Evolutionary conservation across 2,329 filamentous ascomycete species (phyloP).

Genomic region (Alternaria novae-zelandiae): DNA sequence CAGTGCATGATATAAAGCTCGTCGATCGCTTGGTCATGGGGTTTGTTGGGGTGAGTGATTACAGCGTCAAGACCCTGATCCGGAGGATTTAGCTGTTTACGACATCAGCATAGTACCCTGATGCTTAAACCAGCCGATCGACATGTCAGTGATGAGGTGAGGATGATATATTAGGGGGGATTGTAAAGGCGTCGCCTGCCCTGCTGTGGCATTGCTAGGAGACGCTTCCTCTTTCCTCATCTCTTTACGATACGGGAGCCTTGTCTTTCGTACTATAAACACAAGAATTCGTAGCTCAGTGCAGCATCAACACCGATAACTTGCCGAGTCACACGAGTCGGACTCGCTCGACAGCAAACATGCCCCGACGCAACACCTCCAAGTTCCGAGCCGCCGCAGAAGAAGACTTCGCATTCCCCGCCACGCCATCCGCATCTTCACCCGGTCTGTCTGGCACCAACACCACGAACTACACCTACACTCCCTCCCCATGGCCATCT

Average conservation of each 20-base stretch:
- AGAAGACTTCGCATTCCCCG: neutral
- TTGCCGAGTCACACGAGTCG: no score
- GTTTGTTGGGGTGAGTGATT: neutral
- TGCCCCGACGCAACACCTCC: neutral
- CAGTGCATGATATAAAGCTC: no score
- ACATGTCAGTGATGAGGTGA: neutral
- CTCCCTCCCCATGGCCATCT: neutral
- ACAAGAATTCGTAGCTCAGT: no score
- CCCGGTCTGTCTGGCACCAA: neutral
- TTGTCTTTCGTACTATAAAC: no score
- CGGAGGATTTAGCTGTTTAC: neutral
- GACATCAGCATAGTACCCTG: neutral
- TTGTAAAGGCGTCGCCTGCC: neutral
- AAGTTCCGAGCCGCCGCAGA: neutral
- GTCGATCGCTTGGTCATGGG: no score
- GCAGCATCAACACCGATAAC: no score
- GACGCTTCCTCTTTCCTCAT: neutral
- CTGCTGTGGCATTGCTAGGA: fast-evolving
- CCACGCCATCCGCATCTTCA: neutral
- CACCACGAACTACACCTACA: neutral
- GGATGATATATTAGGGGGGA: neutral
- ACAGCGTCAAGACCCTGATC: neutral
- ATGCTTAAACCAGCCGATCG: neutral
- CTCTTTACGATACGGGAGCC: no score
- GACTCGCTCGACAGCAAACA: no score